These are phyloP conservation scores for Chalaropsis thielavioides DNA, from an alignment of 2,329 filamentous ascomycete species.

Conservation along the genomic window DNA sequence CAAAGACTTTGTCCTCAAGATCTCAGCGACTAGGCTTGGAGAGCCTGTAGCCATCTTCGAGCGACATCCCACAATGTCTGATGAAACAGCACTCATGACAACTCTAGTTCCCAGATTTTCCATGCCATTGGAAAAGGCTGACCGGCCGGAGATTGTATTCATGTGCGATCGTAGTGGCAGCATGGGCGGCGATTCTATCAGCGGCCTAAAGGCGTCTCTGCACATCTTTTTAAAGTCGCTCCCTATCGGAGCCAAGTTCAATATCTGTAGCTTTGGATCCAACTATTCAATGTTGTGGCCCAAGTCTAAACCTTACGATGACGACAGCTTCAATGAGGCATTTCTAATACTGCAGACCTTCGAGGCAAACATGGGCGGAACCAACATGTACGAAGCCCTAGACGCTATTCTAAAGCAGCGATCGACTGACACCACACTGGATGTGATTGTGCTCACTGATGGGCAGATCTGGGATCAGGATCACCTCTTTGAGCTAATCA, in stretches of 20 bases:
- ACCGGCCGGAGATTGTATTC: slow-evolving; percentile 51
- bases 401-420: slow-evolving; percentile 30
- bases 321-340: slow-evolving; percentile 31
- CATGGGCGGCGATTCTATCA: slow-evolving; percentile 39
- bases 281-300: slow-evolving; percentile 32
- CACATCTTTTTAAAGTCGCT: slow-evolving; percentile 52
- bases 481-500: slow-evolving; percentile 32
- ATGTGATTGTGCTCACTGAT: slow-evolving; percentile 43
- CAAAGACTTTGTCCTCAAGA: slow-evolving; percentile 52
- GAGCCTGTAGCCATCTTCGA: slow-evolving; percentile 53
- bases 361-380: slow-evolving; percentile 36
- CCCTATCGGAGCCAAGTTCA: slow-evolving; percentile 50
- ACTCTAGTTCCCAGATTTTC: slow-evolving; percentile 56
- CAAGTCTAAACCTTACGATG: slow-evolving; percentile 32
- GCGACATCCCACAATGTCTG: slow-evolving; percentile 43
- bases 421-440: slow-evolving; percentile 33
- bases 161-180: slow-evolving; percentile 58
- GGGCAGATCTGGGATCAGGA: slow-evolving; percentile 39
- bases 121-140: slow-evolving; percentile 28
- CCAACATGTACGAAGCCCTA: slow-evolving; percentile 36
- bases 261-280: slow-evolving; percentile 53
- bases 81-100: slow-evolving; percentile 53
- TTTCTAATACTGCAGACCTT: slow-evolving; percentile 30
- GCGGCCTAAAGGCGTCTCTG: slow-evolving; percentile 39
- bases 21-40: slow-evolving; percentile 45